phyloP scores from a whole-genome alignment of 345 rosid genomes.

The Eucalyptus guilfoylei region DNA sequence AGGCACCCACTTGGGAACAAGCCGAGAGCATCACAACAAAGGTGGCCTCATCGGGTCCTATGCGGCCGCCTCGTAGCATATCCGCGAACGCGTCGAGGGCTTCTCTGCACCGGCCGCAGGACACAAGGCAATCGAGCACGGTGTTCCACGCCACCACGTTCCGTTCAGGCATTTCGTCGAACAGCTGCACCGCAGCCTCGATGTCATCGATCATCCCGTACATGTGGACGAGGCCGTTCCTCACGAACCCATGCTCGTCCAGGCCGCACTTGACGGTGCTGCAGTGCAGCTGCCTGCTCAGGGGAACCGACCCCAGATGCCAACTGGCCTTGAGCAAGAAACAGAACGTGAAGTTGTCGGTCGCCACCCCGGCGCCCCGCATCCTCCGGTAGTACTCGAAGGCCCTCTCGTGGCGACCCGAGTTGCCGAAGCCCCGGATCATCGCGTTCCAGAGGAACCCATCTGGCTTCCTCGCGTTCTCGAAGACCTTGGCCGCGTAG shows the following conservation, averaged over 20 bases:
- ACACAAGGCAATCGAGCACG: constrained; percentile 9
- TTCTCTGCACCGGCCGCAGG: not conserved
- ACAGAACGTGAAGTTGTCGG: constrained; percentile 30
- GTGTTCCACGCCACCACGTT: constrained; percentile 23
- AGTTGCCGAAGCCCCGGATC: constrained; percentile 24
- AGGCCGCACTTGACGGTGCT: constrained; percentile 18
- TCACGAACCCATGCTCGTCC: constrained; percentile 11
- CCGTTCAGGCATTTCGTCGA: constrained; percentile 20
- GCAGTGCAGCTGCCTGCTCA: constrained; percentile 28
- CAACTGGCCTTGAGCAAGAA: constrained; percentile 31
- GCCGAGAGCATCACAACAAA: constrained; percentile 16
- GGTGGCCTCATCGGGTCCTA: constrained; percentile 25
- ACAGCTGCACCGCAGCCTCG: constrained; percentile 3
- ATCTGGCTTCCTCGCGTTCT: constrained; percentile 10
- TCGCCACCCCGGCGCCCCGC: constrained; percentile 7
- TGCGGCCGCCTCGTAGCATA: constrained; percentile 7
- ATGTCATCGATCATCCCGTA: constrained; percentile 17
- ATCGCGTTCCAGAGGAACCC: constrained; percentile 38
- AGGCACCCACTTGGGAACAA: constrained; percentile 15
- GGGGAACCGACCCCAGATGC: constrained; percentile 2
- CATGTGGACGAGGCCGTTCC: constrained; percentile 20
- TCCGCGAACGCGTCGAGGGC: constrained; percentile 12
- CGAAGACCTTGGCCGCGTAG: constrained; percentile 15
- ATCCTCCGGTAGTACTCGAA: constrained; percentile 10
- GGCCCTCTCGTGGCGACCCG: not conserved